Base-by-base conservation (phyloP, 2,329 filamentous ascomycete genomes). In the Monosporascus ibericus region DNA sequence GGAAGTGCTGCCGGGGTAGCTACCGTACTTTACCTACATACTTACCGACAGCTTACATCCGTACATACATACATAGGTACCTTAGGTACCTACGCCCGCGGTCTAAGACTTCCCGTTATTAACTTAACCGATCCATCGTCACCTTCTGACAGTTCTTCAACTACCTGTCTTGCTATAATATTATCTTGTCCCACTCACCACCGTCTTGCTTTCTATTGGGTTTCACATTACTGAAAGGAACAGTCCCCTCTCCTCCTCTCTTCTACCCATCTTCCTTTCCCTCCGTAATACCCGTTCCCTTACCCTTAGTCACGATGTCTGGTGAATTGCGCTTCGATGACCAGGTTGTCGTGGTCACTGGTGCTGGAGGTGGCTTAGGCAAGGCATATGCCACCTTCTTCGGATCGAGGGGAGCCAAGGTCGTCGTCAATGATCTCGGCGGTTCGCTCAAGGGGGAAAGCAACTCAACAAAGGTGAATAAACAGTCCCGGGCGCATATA, bases 381-480 rank as follows among this genome's bases (percentile, higher is more conserved):
- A 89, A 86, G 73, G 85, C 86, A 68, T 95, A 95, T 74, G 87
- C 88, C 62, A 76, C 86, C 55, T 97, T 96, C 79, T 97, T 95
- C 69, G 94, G 82, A 53, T 91, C 89, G 52, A 85, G 92, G 68
- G 94, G 94, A 65, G 94, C 91, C 63, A 95, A 87, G 72, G 88
- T 95, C 63, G 92, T 99, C 47, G 94, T 99, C 64, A 99, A 99
- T 72, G 94, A 99, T 70, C 81, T 97, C 49, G 94, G 94, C 57
- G 90, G 84, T 48, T 94, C 91, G 47, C 92, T 94, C 79, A 92
- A 94, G 73, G 92, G 94, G 62, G 91, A 96, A 75, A 92, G 92
- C 55, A 84, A 80, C 63, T 92, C 88, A 42, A 84, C 84, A 70
- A 95, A 90, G 84, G 92, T 95, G 74, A 61, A 76, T 63, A 48